A percentile compares a stretch with the other conserved stretches of the same genome.
Conservation (phyloP, 2,329 filamentous ascomycete genomes). For the Ceratocystis harringtonii region DNA sequence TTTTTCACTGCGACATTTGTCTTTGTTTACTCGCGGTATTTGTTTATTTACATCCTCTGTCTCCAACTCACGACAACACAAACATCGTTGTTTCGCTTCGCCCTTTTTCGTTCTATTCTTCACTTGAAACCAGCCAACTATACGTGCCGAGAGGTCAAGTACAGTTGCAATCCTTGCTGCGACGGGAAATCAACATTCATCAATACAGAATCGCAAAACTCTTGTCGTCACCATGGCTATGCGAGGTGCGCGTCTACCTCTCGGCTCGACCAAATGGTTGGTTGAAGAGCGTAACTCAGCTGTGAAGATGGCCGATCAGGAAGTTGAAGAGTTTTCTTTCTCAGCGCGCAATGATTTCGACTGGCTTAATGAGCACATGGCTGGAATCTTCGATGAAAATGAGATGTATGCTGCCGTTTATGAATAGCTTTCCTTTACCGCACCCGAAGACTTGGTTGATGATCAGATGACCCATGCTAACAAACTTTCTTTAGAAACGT, state of each 20-base stretch:
- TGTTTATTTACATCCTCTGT: conserved; percentile 1
- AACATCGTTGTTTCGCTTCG: no score
- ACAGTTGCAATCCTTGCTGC: no score
- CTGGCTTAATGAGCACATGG: conserved; percentile 98
- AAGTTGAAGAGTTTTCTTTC: conserved; percentile 86
- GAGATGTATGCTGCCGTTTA: conserved; percentile 46
- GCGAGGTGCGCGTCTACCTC: conserved; percentile 46
- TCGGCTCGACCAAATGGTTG: conserved; percentile 78
- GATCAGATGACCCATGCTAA: neutral
- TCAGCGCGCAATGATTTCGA: conserved; percentile 87
- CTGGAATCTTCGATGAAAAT: conserved; percentile 74
- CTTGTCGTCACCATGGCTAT: conserved; percentile 25
- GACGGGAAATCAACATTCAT: no score
- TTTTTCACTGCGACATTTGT: no score
- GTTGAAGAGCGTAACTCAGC: conserved; percentile 68
- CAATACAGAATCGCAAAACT: conserved; percentile 7
- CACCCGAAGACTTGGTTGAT: no score
- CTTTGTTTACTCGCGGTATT: neutral
- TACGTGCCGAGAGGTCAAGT: no score
- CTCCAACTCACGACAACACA: neutral
- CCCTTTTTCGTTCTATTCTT: no score
- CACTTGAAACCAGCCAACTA: no score
- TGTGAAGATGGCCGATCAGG: conserved; percentile 57
- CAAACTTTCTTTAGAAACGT: conserved; percentile 50
- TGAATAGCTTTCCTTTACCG: no score